Base-by-base conservation (phyloP, 192 early-diverging fungal genomes). In the Backusella circina region DNA sequence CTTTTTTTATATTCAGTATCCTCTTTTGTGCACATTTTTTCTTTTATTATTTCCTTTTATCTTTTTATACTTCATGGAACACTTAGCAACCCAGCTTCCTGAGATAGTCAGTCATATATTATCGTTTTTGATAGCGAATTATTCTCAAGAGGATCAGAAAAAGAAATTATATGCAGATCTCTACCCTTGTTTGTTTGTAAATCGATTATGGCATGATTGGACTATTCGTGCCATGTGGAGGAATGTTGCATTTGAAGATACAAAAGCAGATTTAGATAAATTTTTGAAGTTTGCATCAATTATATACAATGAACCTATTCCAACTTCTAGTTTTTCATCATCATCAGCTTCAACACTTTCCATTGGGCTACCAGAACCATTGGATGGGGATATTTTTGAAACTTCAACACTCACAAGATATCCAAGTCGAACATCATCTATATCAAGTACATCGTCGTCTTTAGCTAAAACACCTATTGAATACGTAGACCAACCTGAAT, bases 151-250 rank as follows among this genome's bases (percentile, higher is more conserved):
- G 7, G 73, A 66, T 32, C 61, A 33, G 3, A 31, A 36, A 18
- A 67, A 47, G 30, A 57, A 41, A 51, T 36, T n/a, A 21, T 51
- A 65, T 38, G 21, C 35, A 12, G 51, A 71, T 38, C 67, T 79
- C 9, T 72, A 74, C 30, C 37, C 82, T 16, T 73, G 73, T 18
- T 64, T 80, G 33, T 65, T 75, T 23, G 82, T 83, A 2, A 77
- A 76, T 33, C 75, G 75, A 33, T 61, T 79, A 18, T 83, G 82
- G 78, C 70, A 79, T 71, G 76, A 69, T 38, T 74, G 75, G 47
- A 44, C 72, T 2, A 65, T 64, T 12, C 78, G 75, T n/a, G 51
- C 57, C 10, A 57, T 83, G 18, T 83, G 82, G 82, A 75, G 72
- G 23, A 76, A 67, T 23, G 65, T 79, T 4, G 51, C 33, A 7